Conservation (phyloP, 2,329 filamentous ascomycete species). For the Blumeriella jaapii region DNA sequence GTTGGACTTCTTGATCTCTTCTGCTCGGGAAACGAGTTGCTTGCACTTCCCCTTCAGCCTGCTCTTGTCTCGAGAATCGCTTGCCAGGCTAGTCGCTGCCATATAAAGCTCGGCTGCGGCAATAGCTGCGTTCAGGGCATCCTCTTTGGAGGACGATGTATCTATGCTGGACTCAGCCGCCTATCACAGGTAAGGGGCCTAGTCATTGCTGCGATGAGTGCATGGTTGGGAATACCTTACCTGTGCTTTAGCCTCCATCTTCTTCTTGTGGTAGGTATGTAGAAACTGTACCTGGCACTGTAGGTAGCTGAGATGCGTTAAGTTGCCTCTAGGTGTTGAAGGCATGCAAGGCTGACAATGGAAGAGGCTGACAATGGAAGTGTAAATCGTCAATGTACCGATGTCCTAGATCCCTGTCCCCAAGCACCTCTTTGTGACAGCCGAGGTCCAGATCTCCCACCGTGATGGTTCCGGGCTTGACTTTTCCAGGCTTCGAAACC, state of each 20-base stretch:
- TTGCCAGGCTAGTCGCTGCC: constrained; percentile 54
- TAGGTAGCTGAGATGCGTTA: no score
- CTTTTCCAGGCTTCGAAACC: neutral
- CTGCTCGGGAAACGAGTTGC: constrained; percentile 58
- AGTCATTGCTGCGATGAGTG: constrained; percentile 2
- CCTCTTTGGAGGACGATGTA: constrained; percentile 39
- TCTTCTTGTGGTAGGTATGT: no score
- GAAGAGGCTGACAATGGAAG: no score
- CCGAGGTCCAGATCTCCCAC: constrained; percentile 3
- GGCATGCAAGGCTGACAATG: no score
- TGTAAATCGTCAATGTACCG: no score
- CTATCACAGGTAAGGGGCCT: constrained; percentile 29
- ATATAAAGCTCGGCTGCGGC: constrained; percentile 72
- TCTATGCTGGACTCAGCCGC: constrained; percentile 41
- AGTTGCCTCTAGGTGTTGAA: no score
- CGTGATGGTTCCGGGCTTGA: constrained; percentile 1
- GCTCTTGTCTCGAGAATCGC: constrained; percentile 49
- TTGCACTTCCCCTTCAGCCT: constrained; percentile 59
- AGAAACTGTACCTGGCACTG: no score
- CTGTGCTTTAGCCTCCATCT: constrained; percentile 37
- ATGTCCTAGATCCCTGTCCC: no score
- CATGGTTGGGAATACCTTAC: no score
- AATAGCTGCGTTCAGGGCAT: constrained; percentile 66
- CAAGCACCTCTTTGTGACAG: constrained; percentile 1
- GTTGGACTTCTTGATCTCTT: constrained; percentile 53